Base-by-base conservation (phyloP, 176 grass and related monocot species). In the Poa annua region DNA sequence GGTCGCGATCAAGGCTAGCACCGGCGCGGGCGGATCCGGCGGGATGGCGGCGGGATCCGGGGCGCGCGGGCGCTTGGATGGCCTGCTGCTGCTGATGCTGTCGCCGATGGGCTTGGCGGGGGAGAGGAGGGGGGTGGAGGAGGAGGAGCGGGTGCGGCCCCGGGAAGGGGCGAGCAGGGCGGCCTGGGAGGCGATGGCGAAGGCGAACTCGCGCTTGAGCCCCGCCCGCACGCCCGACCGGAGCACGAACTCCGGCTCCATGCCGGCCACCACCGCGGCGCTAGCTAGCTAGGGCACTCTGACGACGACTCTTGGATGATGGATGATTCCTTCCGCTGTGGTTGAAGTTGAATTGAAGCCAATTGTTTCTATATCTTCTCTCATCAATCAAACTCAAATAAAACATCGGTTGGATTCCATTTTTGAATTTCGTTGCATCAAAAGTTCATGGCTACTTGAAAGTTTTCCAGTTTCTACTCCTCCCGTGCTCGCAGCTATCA, bases 191-290 rank as follows among this genome's bases (percentile, higher is more conserved):
- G 82, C 85, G 68, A 98, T 85, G 83, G 96, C 93, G 83, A 99
- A 99, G 83, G 89, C 62, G 87, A 96, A 99, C 86, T 99, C 96
- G 12, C 93, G 85, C 87, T 99, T 99, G 34, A 99, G 87, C 48
- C 93, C 93, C 2, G 87, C 59, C 21, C 96, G 96, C n/a, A 98
- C 93, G 83, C 93, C 93, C 51, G 96, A 98, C 33, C 93, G 91
- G 38, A 98, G 85, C 80, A 98, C 93, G 81, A 79, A 98, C 33
- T 84, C 71, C 41, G 61, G 6, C 13, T 83, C 90, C 56, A 81
- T 80, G 55, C 45, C 44, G 0, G 8, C 35, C 1, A 41, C 6
- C 39, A 19, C 14, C 7, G 61, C 14, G 25, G 8, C 12, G 47
- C 3, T 13, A 12, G 47, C 47, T 39, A 12, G 12, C 44, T 47